Conservation (phyloP, 2,329 filamentous ascomycete genomes). For the Emmonsia crescens region DNA sequence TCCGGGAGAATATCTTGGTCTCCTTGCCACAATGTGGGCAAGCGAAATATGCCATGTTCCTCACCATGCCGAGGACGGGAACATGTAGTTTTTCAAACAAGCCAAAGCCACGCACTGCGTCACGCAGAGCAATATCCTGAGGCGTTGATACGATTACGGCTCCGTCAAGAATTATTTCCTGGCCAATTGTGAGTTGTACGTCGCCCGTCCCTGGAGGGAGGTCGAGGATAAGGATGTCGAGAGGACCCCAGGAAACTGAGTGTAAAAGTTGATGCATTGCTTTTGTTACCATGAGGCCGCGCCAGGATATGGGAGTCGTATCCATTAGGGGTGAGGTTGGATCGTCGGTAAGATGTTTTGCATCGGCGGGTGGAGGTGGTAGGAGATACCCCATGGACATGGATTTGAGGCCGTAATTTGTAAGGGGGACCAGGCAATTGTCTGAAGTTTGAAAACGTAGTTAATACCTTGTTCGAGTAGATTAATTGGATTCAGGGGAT, state of each 20-base stretch:
- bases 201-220: conserved; percentile 91
- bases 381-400: conserved; percentile 99
- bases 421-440: conserved; percentile 64
- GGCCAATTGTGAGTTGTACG: conserved; percentile 91
- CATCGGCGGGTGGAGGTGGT: conserved; percentile 42
- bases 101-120: conserved; percentile 81
- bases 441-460: conserved; percentile 17
- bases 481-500: not conserved
- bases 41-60: conserved; percentile 80
- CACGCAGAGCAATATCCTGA: conserved; percentile 82
- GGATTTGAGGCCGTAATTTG: conserved; percentile 90
- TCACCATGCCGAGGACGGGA: conserved; percentile 69
- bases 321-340: conserved; percentile 29
- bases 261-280: conserved; percentile 90
- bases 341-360: conserved; percentile 24
- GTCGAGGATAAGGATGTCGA: conserved; percentile 84
- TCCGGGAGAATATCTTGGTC: conserved; percentile 60
- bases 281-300: conserved; percentile 95
- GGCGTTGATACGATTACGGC: conserved; percentile 80
- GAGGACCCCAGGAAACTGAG: conserved; percentile 82
- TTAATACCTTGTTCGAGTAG: not conserved
- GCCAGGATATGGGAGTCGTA: conserved; percentile 76
- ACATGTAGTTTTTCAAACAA: conserved; percentile 84
- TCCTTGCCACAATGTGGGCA: conserved; percentile 68
- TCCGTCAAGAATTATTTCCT: conserved; percentile 84